Evolutionary conservation across 1,284 basidiomycete species (phyloP), one percentile per base, ranked within the genome.

Genomic region (Ustilago cynodontis): DNA sequence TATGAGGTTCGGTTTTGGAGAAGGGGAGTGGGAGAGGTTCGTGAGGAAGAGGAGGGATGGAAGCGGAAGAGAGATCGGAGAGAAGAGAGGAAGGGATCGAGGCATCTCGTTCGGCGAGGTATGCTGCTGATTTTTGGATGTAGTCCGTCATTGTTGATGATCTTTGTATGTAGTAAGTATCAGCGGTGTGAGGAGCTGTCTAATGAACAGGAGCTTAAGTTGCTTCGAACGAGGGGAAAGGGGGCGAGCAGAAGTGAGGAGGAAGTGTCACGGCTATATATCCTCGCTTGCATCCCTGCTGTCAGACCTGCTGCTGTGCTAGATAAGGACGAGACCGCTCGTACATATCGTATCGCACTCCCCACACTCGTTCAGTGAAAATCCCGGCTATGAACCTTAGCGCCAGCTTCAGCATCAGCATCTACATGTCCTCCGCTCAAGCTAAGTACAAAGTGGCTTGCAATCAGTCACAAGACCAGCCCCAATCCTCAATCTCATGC

Each of bases 11-110:
- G 16, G 39, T 59, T 43, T 69, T 65, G 53, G 55, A 59, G 43
- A 57, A 55, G n/a, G 71, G 60, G 2, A 69, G 55, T 14, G 76
- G 71, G 2, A 78, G 45, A 24, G 63, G n/a, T 29, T 78, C 76
- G 24, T 58, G 59, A 11, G 67, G 70, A 14, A 78, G 55, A 10
- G 59, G 28, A 16, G 52, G 53, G 26, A 75, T 56, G 3, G 60
- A 60, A 4, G 54, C 43, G 11, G 62, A 53, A 16, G 58, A 13
- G 20, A 78, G 64, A 37, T 77, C 71, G 47, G 53, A 54, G 18
- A 71, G 57, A 33, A 61, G 60, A 20, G 43, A 45, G 13, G 22
- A 22, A 13, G 76, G 76, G 33, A 75, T 59, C 35, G 66, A 52
- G 13, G 76, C 71, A 52, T 75, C 71, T 28, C 76, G 69, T 24